Conservation (phyloP, 2,329 filamentous ascomycete genomes). For the Neophaeococcomyces aloes region DNA sequence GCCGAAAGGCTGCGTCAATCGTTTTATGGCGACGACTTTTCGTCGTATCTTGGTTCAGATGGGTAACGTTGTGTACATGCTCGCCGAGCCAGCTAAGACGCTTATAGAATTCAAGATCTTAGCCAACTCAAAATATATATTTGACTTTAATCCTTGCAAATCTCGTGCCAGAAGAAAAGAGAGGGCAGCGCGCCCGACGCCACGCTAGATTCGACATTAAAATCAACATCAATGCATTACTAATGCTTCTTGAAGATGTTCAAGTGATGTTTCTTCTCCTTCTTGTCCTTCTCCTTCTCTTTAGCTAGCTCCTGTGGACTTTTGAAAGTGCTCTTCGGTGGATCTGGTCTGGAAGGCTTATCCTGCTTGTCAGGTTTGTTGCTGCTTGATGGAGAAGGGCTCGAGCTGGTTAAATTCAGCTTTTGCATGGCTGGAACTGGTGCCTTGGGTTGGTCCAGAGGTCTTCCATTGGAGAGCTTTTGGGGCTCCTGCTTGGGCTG, state of each 20-base stretch:
- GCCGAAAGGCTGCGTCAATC: constrained; percentile 55
- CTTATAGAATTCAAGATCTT: not conserved
- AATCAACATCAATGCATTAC: constrained; percentile 3
- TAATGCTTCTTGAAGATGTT: constrained; percentile 21
- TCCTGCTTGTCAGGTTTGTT: constrained; percentile 13
- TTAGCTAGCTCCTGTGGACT: constrained; percentile 31
- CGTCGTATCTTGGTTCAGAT: constrained; percentile 54
- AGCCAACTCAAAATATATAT: not conserved
- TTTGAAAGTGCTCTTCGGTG: constrained; percentile 17
- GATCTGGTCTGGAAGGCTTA: constrained; percentile 20
- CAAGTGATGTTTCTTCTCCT: constrained; percentile 50
- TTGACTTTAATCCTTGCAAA: not conserved
- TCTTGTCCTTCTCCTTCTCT: constrained; percentile 53
- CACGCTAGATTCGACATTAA: constrained; percentile 11
- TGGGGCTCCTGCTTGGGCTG: constrained; percentile 13
- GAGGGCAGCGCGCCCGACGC: constrained; percentile 10
- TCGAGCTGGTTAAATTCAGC: constrained; percentile 14
- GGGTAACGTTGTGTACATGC: constrained; percentile 6
- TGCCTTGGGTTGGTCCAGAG: not conserved
- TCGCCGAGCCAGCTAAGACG: not conserved
- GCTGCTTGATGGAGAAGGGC: constrained; percentile 1
- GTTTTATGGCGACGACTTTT: constrained; percentile 67
- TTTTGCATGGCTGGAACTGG: constrained; percentile 19
- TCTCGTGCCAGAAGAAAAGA: not conserved
- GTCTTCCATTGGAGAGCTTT: constrained; percentile 13